Percentiles rank a stretch among this genome's conserved stretches.
These are phyloP conservation scores for Spiraea crenata DNA, from an alignment of 331 rosid species.

Conservation along the genomic window DNA sequence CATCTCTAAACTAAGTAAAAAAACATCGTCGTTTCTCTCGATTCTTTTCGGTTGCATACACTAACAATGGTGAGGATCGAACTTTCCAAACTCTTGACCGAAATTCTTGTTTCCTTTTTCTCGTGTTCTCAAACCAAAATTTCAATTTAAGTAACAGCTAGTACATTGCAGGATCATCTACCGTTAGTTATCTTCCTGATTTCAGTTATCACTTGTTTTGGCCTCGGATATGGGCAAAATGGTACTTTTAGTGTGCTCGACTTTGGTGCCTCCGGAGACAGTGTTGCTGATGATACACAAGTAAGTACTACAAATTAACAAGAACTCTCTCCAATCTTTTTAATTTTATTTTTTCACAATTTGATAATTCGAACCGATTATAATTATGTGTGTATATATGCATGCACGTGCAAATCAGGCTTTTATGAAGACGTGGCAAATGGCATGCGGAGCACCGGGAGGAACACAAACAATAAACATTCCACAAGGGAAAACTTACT, in stretches of 20 bases:
- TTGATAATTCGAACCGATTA: background rate
- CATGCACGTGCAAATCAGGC: slow-evolving; percentile 17
- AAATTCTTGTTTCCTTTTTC: background rate
- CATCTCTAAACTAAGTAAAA: background rate
- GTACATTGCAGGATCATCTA: background rate
- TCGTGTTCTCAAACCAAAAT: background rate
- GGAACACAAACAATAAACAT: slow-evolving; percentile 18
- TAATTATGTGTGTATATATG: background rate
- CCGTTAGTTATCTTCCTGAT: background rate
- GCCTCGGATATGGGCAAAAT: background rate
- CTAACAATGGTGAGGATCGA: background rate
- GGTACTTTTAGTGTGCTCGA: background rate
- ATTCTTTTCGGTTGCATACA: background rate
- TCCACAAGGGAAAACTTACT: slow-evolving; percentile 30
- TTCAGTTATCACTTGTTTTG: background rate
- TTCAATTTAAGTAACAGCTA: too few relatives aligned
- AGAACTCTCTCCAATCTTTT: background rate
- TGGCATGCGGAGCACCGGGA: slow-evolving; percentile 12
- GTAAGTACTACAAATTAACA: background rate
- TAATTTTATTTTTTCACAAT: background rate
- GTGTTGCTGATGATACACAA: background rate
- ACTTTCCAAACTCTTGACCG: background rate
- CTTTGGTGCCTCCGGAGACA: slow-evolving; percentile 3
- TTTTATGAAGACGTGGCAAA: slow-evolving; percentile 34
- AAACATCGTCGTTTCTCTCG: background rate